Evolutionary conservation across 176 grass and related monocot species (phyloP), one percentile per base, ranked within the genome.

Genomic region (Aegilops longissima): DNA sequence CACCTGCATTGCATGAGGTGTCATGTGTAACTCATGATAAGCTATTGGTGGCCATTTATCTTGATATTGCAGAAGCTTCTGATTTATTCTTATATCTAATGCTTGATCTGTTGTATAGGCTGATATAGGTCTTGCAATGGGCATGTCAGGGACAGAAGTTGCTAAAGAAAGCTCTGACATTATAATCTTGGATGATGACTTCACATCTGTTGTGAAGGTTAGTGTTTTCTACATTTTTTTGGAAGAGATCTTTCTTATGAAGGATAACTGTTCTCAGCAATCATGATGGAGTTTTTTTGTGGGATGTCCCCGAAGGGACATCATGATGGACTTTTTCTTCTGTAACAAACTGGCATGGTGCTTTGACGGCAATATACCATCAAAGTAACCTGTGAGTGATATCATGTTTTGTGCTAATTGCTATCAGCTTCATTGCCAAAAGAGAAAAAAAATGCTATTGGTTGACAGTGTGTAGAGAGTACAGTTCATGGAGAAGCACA

Each of bases 161-260:
- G 96, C 96, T 83, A 98, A 98, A 95, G 96, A 98, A 85, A 98
- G 96, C 82, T 98, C 96, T 10, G 96, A 98, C 66, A 98, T 95
- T 81, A 95, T 98, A 85, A 95, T 98, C 71, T 89, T 98, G 73
- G 96, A 98, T 52, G 96, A 98, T 59, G 91, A 98, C 82, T 98
- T 98, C 84, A 88, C 92, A 11, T 95, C 96, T 69, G 93, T 98
- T 86, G 96, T 98, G 59, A 98, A 95, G 93, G 96, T 95, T 90
- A 30, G 89, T 84, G 66, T 90, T 35, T 73, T 87, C 40, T 14
- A 88, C 27, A 21, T 79, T 8, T 74, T 54, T 21, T 24, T 87
- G 14, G 24, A 58, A 68, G 35, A 67, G 25, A 59, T 62, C 36
- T 8, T 81, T 86, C 35, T 70, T 25, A 73, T 24, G 36, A 86